These are phyloP conservation scores for Ascochyta lentis DNA, from an alignment of 2,329 filamentous ascomycete species.

Conservation along the genomic window DNA sequence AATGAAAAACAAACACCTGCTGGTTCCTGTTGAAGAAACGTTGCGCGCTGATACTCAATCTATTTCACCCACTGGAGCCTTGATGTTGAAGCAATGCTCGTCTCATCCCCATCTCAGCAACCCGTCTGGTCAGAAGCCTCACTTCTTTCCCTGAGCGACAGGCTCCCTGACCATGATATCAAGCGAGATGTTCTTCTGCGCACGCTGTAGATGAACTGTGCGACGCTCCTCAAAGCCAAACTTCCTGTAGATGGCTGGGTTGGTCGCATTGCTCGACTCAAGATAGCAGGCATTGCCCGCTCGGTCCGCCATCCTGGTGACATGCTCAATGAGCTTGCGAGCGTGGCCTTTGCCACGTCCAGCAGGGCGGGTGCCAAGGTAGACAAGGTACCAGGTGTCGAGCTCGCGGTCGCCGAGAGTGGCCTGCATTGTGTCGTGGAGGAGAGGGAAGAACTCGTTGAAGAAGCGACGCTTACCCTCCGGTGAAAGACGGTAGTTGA, in stretches of 20 bases:
- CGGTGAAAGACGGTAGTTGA: slow-evolving; percentile 74
- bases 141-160: slow-evolving; percentile 27
- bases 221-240: slow-evolving; percentile 74
- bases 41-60: not conserved
- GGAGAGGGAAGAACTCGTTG: slow-evolving; percentile 75
- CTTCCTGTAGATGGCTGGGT: slow-evolving; percentile 75
- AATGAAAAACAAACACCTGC: not conserved
- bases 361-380: slow-evolving; percentile 76
- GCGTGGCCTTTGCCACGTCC: slow-evolving; percentile 77
- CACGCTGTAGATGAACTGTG: slow-evolving; percentile 68
- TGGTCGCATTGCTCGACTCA: slow-evolving; percentile 74
- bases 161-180: slow-evolving; percentile 86
- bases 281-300: slow-evolving; percentile 76
- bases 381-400: slow-evolving; percentile 81
- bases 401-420: slow-evolving; percentile 71
- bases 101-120: not conserved
- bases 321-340: slow-evolving; percentile 72
- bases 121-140: slow-evolving; percentile 13
- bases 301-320: slow-evolving; percentile 69
- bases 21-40: slow-evolving; percentile 33
- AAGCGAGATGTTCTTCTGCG: slow-evolving; percentile 65
- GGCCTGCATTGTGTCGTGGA: slow-evolving; percentile 74
- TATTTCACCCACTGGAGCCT: slow-evolving; percentile 4
- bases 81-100: slow-evolving; percentile 36
- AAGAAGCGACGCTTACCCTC: slow-evolving; percentile 80